Evolutionary conservation across 257 asterid species (phyloP).

Genomic region (Solanum etuberosum): DNA sequence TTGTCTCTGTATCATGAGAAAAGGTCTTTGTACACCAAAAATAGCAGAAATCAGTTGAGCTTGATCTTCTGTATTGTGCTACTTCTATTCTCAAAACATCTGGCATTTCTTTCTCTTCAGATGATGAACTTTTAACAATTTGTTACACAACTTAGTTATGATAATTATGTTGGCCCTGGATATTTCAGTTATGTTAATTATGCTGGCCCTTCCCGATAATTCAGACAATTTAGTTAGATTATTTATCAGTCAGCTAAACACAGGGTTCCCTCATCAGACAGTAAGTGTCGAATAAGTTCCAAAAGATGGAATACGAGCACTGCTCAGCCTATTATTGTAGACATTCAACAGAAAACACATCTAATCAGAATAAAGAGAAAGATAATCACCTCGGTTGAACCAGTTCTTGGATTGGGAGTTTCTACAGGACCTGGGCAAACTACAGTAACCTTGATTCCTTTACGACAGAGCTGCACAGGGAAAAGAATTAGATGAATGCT

Average conservation of each 20-base stretch:
- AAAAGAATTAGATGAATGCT: neutral
- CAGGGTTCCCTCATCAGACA: neutral
- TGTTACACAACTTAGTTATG: neutral
- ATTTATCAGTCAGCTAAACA: neutral
- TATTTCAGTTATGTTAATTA: neutral
- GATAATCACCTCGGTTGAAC: slow-evolving; percentile 57
- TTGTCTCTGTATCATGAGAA: neutral
- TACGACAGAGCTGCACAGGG: slow-evolving; percentile 52
- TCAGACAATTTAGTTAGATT: neutral
- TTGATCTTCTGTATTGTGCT: neutral
- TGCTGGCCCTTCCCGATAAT: neutral
- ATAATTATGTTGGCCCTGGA: neutral
- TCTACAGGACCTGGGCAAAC: slow-evolving; percentile 92
- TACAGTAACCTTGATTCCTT: slow-evolving; percentile 88
- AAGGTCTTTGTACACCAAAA: neutral
- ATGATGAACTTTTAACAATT: neutral
- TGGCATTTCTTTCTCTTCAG: neutral
- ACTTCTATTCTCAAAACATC: neutral
- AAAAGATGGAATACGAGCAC: neutral
- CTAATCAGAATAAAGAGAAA: neutral
- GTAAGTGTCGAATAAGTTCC: neutral
- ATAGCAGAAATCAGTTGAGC: neutral
- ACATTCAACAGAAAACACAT: neutral
- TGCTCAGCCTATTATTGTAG: neutral
- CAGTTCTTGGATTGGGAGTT: slow-evolving; percentile 50